A percentile compares a stretch with the other conserved stretches of the same genome.
Conservation (phyloP, 2,329 filamentous ascomycete genomes). For the Ceratocystis cacaofunesta region DNA sequence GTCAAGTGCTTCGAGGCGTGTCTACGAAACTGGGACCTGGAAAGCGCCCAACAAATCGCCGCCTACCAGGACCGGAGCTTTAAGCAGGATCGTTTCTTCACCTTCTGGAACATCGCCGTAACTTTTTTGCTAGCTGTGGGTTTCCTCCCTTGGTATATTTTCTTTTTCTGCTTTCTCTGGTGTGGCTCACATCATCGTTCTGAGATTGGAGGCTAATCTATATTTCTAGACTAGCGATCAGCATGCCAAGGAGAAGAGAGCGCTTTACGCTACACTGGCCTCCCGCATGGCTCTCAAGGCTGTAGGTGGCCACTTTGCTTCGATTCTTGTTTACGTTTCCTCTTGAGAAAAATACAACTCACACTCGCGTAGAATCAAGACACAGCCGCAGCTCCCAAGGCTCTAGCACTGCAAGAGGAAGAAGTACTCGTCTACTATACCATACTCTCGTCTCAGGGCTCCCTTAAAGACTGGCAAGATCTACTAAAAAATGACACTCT, state of each 20-base stretch:
- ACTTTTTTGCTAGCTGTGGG: conserved; percentile 40
- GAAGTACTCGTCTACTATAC: conserved; percentile 37
- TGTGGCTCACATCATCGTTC: not conserved
- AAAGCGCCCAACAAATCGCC: conserved; percentile 31
- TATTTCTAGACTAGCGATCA: conserved; percentile 30
- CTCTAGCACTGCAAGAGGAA: conserved; percentile 27
- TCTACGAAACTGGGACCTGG: conserved; percentile 36
- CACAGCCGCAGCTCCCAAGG: conserved; percentile 6
- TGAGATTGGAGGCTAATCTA: not conserved
- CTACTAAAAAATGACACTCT: conserved; percentile 28
- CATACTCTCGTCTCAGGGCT: conserved; percentile 31
- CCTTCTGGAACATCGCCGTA: conserved; percentile 41
- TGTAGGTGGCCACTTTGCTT: conserved; percentile 1
- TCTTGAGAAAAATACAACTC: not conserved
- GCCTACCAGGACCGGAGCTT: conserved; percentile 38
- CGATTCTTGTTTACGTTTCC: not conserved
- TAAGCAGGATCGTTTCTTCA: conserved; percentile 32
- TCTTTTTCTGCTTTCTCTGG: not conserved
- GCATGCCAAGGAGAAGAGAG: conserved; percentile 33
- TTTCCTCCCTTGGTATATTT: not conserved
- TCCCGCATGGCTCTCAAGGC: conserved; percentile 19
- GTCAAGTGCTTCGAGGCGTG: conserved; percentile 37
- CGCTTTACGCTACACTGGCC: conserved; percentile 37
- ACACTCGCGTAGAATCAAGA: conserved; percentile 11
- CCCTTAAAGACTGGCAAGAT: conserved; percentile 28